A percentile compares a stretch with the other conserved stretches of the same genome.
Conservation (phyloP, 1,284 basidiomycete genomes). For the Phylloporus sp. region DNA sequence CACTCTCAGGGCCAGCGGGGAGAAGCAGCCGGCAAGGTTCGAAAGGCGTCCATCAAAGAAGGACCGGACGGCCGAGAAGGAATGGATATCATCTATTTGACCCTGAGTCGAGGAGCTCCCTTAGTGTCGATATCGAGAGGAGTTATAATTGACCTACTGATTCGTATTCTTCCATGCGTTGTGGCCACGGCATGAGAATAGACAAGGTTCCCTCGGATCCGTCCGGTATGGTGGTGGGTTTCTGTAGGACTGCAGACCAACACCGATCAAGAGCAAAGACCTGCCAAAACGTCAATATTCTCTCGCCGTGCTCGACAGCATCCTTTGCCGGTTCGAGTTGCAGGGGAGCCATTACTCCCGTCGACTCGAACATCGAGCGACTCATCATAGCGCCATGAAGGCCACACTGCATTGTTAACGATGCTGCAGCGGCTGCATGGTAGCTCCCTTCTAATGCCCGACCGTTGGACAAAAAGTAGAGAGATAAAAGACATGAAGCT, state of each 20-base stretch:
- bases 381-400: slow-evolving; percentile 54
- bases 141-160: slow-evolving; percentile 43
- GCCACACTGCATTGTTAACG: slow-evolving; percentile 67
- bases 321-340: slow-evolving; percentile 60
- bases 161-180: slow-evolving; percentile 62
- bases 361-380: slow-evolving; percentile 41
- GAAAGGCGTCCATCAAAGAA: slow-evolving; percentile 65
- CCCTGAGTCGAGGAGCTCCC: slow-evolving; percentile 44
- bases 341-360: slow-evolving; percentile 44
- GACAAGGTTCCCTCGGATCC: slow-evolving; percentile 48
- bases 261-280: slow-evolving; percentile 69
- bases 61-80: slow-evolving; percentile 59
- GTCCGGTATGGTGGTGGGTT: slow-evolving; percentile 58
- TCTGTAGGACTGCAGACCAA: slow-evolving; percentile 65
- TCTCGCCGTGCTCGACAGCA: slow-evolving; percentile 60
- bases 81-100: slow-evolving; percentile 51
- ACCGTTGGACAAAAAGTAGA: slow-evolving; percentile 76
- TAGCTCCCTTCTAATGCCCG: slow-evolving; percentile 74
- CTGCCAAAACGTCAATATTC: slow-evolving; percentile 72
- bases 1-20: slow-evolving; percentile 62
- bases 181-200: slow-evolving; percentile 70
- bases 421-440: slow-evolving; percentile 68
- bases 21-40: slow-evolving; percentile 55
- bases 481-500: slow-evolving; percentile 70
- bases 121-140: slow-evolving; percentile 20